phyloP scores from a whole-genome alignment of 2,329 filamentous ascomycete genomes.

The Calonectria henricotiae region DNA sequence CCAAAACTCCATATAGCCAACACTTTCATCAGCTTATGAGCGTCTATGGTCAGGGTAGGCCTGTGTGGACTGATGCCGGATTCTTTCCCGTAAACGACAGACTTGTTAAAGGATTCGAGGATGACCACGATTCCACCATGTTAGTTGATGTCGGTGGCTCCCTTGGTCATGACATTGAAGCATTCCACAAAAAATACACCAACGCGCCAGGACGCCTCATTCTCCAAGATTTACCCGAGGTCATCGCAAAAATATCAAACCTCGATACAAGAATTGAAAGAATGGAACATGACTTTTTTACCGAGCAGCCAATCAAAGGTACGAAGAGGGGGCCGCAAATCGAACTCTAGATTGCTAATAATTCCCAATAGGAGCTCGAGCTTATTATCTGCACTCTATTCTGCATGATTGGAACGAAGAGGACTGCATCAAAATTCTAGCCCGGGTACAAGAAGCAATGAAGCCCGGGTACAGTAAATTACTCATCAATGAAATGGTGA shows the following conservation, averaged over 20 bases:
- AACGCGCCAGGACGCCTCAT: slow-evolving; percentile 61
- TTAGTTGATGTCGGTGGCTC: slow-evolving; percentile 59
- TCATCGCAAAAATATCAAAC: slow-evolving; percentile 56
- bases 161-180: slow-evolving; percentile 57
- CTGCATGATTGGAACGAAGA: neutral
- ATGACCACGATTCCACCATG: slow-evolving; percentile 49
- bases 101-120: slow-evolving; percentile 53
- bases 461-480: neutral
- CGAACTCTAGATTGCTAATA: slow-evolving; percentile 3
- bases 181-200: slow-evolving; percentile 57
- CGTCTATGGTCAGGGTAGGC: slow-evolving; percentile 56
- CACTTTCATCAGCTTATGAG: slow-evolving; percentile 61
- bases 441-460: neutral
- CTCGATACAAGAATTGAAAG: slow-evolving; percentile 54
- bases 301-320: slow-evolving; percentile 64
- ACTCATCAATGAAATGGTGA: neutral
- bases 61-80: slow-evolving; percentile 56
- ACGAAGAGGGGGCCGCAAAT: slow-evolving; percentile 56
- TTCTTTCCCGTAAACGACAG: slow-evolving; percentile 58
- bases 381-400: neutral
- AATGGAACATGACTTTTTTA: slow-evolving; percentile 65
- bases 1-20: slow-evolving; percentile 51
- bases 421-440: neutral
- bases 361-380: slow-evolving; percentile 16
- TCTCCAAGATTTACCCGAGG: slow-evolving; percentile 65